Conservation (phyloP, 805 yeast species). For the Starmera quercuum region DNA sequence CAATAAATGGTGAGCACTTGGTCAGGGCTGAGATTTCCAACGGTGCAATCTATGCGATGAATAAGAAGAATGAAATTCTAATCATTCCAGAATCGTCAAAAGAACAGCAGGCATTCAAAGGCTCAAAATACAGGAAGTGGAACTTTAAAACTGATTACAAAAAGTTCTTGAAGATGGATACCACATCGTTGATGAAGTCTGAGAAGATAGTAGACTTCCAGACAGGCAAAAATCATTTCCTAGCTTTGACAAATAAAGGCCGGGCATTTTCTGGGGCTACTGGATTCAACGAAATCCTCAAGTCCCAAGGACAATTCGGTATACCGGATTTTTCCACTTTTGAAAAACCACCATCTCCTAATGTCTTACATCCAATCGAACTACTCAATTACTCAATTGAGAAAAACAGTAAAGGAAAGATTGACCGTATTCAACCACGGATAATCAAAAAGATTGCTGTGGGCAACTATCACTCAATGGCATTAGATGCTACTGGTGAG, state of each 20-base stretch:
- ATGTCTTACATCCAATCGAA: constrained; percentile 45
- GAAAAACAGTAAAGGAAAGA: constrained; percentile 9
- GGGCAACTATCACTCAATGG: constrained; percentile 70
- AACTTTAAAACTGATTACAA: constrained; percentile 3
- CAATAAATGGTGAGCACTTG: constrained; percentile 42
- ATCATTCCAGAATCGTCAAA: constrained; percentile 22
- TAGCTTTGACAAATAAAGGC: constrained; percentile 53
- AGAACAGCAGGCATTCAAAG: constrained; percentile 6
- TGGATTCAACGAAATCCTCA: constrained; percentile 30
- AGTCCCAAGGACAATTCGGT: constrained; percentile 77
- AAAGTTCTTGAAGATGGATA: not conserved
- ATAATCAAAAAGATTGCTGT: constrained; percentile 53
- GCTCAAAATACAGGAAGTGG: constrained; percentile 9
- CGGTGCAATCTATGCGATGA: constrained; percentile 43
- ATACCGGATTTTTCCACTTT: constrained; percentile 66
- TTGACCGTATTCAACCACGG: constrained; percentile 27
- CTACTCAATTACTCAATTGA: constrained; percentile 42
- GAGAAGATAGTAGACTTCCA: constrained; percentile 45
- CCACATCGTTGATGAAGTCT: constrained; percentile 21
- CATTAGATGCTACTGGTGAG: constrained; percentile 55
- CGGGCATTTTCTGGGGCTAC: constrained; percentile 59
- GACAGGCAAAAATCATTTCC: constrained; percentile 62
- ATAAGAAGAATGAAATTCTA: constrained; percentile 25
- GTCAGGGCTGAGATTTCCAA: constrained; percentile 41
- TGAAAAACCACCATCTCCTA: constrained; percentile 41